Base-by-base conservation (phyloP, 2,329 filamentous ascomycete genomes). In the Hypoxylon sp. region DNA sequence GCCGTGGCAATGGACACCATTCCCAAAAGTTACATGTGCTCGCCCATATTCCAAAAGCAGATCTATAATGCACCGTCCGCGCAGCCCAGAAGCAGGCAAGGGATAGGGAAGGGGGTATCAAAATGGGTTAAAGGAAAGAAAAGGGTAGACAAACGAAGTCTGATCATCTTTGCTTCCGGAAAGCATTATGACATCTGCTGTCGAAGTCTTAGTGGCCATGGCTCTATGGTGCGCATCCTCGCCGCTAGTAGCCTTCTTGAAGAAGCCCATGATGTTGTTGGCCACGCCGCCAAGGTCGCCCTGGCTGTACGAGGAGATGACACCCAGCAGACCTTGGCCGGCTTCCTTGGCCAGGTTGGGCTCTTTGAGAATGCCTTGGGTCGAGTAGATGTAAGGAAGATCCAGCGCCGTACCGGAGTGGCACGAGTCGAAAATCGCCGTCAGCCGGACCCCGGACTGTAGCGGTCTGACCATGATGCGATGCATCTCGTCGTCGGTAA, bases 121-220 rank as follows among this genome's bases (percentile, higher is more conserved):
- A 52, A 58, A 56, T n/a, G 48, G 54, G 18, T 46, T 49, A 40
- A 65, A 48, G 20, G 53, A 46, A 66, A 67, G 52, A 67, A 72
- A 71, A 69, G 70, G 67, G 62, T 71, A 67, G 70, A 85, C 84
- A 75, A 78, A 88, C 88, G 90, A 93, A 66, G 95, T 99, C 77
- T 98, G 95, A 60, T 88, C 86, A 72, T 99, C 95, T 77, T 97
- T 97, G 79, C 91, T 96, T 55, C 95, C 95, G 60, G 91, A 96
- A 90, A 93, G 97, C 91, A 97, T 96, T 73, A 99, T 86, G 26
- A 99, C 95, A 75, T 99, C 95, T 35, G 95, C 95, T 1, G 93
- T 89, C 51, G 90, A 95, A 13, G 95, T 98, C 79, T 96, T 96
- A 37, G 94, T 98, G 65, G 89, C 84, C 72, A 91, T 82, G 62